phyloP scores from a whole-genome alignment of 352 stramenopile genomes.

The Phytophthora pseudosyringae region DNA sequence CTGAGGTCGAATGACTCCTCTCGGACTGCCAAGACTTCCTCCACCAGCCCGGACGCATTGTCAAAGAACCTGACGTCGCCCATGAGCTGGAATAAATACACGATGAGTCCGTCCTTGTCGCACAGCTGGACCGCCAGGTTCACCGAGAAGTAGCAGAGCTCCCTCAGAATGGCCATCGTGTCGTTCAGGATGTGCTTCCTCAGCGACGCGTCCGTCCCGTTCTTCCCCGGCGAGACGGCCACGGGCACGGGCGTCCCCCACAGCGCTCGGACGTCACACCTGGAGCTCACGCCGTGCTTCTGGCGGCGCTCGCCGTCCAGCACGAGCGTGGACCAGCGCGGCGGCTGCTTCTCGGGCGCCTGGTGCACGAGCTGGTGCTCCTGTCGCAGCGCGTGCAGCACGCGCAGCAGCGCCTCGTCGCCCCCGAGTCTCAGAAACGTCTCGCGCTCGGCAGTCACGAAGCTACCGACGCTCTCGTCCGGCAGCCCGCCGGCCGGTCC shows the following conservation, averaged over 20 bases:
- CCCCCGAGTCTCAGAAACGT: conserved; percentile 75
- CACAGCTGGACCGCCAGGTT: conserved; percentile 72
- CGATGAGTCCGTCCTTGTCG: conserved; percentile 86
- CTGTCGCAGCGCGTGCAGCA: conserved; percentile 69
- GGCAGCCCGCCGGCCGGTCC: background rate
- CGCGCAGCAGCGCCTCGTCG: conserved; percentile 75
- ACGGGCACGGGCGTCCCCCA: conserved; percentile 59
- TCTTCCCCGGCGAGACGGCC: conserved; percentile 41
- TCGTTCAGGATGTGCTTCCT: conserved; percentile 71
- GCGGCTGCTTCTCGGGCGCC: conserved; percentile 12
- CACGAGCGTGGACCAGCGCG: conserved; percentile 40
- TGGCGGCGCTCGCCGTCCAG: conserved; percentile 37
- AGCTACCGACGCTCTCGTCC: conserved; percentile 35
- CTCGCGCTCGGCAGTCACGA: conserved; percentile 63
- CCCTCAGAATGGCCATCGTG: conserved; percentile 79
- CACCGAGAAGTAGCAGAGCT: conserved; percentile 86
- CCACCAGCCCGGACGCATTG: conserved; percentile 88
- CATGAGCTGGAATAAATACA: conserved; percentile 95
- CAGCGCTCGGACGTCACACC: conserved; percentile 61
- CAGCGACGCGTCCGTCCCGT: conserved; percentile 50
- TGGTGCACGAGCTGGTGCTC: conserved; percentile 49
- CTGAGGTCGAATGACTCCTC: conserved; percentile 84
- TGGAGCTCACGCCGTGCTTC: conserved; percentile 39
- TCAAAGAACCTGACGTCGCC: conserved; percentile 91
- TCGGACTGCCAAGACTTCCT: conserved; percentile 93